These are phyloP conservation scores for Parietaria judaica DNA, from an alignment of 306 rosid species.

Conservation along the genomic window DNA sequence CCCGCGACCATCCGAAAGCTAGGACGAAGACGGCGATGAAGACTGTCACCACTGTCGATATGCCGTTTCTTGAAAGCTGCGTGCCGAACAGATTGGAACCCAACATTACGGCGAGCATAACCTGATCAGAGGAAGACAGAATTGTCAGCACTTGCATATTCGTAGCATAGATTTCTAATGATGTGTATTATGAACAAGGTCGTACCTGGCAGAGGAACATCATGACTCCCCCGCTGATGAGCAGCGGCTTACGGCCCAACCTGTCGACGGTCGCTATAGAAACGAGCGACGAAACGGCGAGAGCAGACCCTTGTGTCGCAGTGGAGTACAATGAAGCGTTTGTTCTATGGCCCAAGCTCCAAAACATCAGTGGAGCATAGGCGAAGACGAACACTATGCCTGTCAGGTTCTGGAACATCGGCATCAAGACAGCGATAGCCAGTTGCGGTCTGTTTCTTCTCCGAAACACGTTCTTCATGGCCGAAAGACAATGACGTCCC, in stretches of 20 bases:
- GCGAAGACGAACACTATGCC: slow-evolving; percentile 73
- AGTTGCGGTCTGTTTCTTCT: slow-evolving; percentile 62
- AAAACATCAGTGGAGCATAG: no score
- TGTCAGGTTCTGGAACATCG: slow-evolving; percentile 69
- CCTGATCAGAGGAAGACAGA: slow-evolving; percentile 52
- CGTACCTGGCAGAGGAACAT: slow-evolving; percentile 79
- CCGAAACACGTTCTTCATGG: slow-evolving; percentile 54
- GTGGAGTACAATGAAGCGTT: slow-evolving; percentile 70
- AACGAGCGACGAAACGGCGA: slow-evolving; percentile 53
- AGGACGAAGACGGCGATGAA: no score
- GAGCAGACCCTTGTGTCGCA: slow-evolving; percentile 74
- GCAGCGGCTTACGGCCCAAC: slow-evolving; percentile 59
- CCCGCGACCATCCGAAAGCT: no score
- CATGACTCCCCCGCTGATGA: slow-evolving; percentile 69
- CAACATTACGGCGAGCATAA: no score
- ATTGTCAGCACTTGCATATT: no score
- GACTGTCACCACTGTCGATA: no score
- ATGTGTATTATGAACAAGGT: neutral
- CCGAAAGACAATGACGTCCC: slow-evolving; percentile 46
- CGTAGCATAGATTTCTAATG: no score
- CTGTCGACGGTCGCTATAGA: slow-evolving; percentile 74
- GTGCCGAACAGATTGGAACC: no score
- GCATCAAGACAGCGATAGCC: slow-evolving; percentile 80
- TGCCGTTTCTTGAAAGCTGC: no score
- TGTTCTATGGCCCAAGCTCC: slow-evolving; percentile 68